Base-by-base conservation (phyloP, 139 green algal genomes). In the Eudorina sp. region DNA sequence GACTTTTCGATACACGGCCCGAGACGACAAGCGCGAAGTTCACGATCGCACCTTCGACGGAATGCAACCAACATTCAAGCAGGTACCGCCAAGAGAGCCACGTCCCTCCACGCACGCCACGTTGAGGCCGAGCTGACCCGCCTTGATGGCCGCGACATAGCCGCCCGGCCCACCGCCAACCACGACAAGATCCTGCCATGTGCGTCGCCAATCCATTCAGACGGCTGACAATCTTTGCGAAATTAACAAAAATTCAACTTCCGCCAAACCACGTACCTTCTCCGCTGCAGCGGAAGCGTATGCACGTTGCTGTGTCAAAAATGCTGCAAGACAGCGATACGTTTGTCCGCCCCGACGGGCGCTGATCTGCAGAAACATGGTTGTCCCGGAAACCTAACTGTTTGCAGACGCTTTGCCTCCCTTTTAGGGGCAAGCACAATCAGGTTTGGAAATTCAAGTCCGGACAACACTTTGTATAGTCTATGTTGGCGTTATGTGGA, bases 121-220 rank as follows among this genome's bases (percentile, higher is more conserved):
- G 78, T 98, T 99, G 86, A 99, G 80, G 0, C 98, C 98, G 8
- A 99, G 93, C 92, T 99, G 98, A 0, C 90, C 97, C 0, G 97
- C 98, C 83, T 99, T 99, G 92, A 99, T 99, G 18, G 98, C 97
- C 23, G 95, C 97, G 11, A 99, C 98, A 88, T 99, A 99, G 2
- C 98, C 98, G 3, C 98, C 98, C 0, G 98, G 98, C 0, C 98
- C 98, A 2, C 98, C 98, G 9, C 98, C 98, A 48, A 99, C 95
- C 4, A 99, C 94, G 1, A 99, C 95, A 6, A 99, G 72, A 81
- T 99, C 98, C 92, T 99, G 93, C n/a, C n/a, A n/a, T n/a, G n/a
- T n/a, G n/a, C n/a, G n/a, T 72, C 31, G 38, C 21, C 29, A 89
- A n/a, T n/a, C n/a, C n/a, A n/a, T n/a, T n/a, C n/a, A n/a, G n/a